A percentile compares a stretch with the other conserved stretches of the same genome.
phyloP scores from a whole-genome alignment of 169 alveolate species.

The Cryptosporidium viatorum region DNA sequence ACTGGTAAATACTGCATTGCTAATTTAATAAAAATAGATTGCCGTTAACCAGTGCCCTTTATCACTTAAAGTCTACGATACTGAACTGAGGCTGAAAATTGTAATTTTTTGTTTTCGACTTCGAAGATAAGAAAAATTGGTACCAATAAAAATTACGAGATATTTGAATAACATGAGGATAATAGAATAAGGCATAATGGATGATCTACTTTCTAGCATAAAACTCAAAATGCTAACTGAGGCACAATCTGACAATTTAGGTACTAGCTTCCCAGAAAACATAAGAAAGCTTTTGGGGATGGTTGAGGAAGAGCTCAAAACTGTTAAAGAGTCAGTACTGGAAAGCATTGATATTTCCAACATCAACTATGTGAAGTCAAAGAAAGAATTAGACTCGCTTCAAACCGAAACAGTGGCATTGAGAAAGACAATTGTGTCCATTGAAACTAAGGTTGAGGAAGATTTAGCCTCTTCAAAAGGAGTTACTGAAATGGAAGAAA shows the following conservation, averaged over 20 bases:
- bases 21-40: too few relatives aligned
- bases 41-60: background rate
- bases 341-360: constrained; percentile 56
- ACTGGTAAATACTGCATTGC: background rate
- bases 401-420: constrained; percentile 23
- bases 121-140: background rate
- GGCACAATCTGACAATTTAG: background rate
- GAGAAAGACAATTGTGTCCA: constrained; percentile 4
- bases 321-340: constrained; percentile 12
- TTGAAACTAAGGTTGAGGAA: constrained; percentile 17
- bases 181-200: constrained; percentile 1
- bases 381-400: constrained; percentile 31
- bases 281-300: constrained; percentile 1
- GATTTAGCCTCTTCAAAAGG: constrained; percentile 26
- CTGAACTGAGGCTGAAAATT: background rate
- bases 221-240: constrained; percentile 8
- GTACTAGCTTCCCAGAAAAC: background rate
- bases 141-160: background rate
- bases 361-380: constrained; percentile 43
- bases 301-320: constrained; percentile 29
- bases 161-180: background rate
- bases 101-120: background rate
- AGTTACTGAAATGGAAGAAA: constrained; percentile 35
- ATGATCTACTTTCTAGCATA: constrained; percentile 25
- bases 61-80: background rate